Base-by-base conservation (phyloP, 2,329 filamentous ascomycete genomes). In the Clarireedia sp. region DNA sequence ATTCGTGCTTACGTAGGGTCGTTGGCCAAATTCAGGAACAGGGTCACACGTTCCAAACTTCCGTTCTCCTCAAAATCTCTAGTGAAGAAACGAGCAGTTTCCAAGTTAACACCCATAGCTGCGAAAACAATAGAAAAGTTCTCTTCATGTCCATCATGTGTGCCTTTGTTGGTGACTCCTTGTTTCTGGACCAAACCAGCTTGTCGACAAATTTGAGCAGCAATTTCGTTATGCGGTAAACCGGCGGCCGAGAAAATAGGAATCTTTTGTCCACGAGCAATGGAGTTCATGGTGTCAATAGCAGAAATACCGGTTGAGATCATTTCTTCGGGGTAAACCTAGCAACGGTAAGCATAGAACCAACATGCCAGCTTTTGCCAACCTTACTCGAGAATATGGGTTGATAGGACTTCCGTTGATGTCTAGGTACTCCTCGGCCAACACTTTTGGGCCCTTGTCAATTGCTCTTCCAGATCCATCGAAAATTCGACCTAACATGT, bases 121-220 rank as follows among this genome's bases (percentile, higher is more conserved):
- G 90, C 95, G 71, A 99, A 99, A 56, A 99, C 94, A 68, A 99
- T 99, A 59, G 91, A 96, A 81, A 99, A 99, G 79, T 99, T 99
- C 70, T 99, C 94, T 69, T 96, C 90, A 74, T 99, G 94, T 55
- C 85, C 91, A 69, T 99, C 95, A 70, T 99, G 94, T 24, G 94
- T 85, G 63, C 87, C 91, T 82, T 99, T 99, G 72, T 89, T 95
- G 37, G 90, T 86, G 53, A 84, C 73, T 51, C 90, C 80, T 78
- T 90, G 66, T 62, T 72, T 67, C 73, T 90, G 85, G 62, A 97
- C 95, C 71, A 99, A 77, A 74, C 92, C 84, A 66, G 94, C 94
- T 75, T 99, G 94, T 75, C 95, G 86, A 79, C 91, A 96, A 74
- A 99, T 99, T 76, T 96, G 91, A 47, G 94, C 95, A 57, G 95